Evolutionary conservation across 2,329 filamentous ascomycete genomes (phyloP), one percentile per base, ranked within the genome.

Genomic region (Colletotrichum eleusines): DNA sequence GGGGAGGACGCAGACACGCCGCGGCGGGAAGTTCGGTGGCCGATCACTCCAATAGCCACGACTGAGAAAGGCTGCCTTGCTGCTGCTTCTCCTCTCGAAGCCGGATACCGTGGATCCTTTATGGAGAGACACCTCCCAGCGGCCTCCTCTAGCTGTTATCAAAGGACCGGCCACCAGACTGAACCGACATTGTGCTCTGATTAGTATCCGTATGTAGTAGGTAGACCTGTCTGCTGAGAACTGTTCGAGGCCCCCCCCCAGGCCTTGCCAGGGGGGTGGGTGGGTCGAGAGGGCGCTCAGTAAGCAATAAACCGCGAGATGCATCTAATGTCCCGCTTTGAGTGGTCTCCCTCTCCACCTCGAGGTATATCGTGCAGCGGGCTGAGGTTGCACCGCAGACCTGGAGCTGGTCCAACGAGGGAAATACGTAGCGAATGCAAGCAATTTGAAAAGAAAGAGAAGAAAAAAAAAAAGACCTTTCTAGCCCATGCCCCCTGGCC

Each of bases 271-370:
- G 31, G 44, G n/a, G 44, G 31, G 48, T 62, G 38, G 48, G 38
- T 28, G 14, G 9, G 33, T 35, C n/a, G n/a, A n/a, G n/a, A n/a
- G n/a, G 54, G 46, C 57, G 57, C 64, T 67, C 64, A 67, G 64
- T 67, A 67, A 67, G 64, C 64, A 67, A 46, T 38, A 1, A n/a
- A 16, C n/a, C 23, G 60, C 33, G 48, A 63, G 23, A 31, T 54
- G 35, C 46, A 20, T 35, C 33, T 12, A 20, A 38, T n/a, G 48
- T 38, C 31, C 48, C 57, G 23, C 26, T 60, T 62, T 46, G 11
- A 38, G 28, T 46, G 57, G 64, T 31, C 18, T 38, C 20, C 9
- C 46, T n/a, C 23, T n/a, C 12, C 35, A 12, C 14, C 51, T 48
- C 28, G 28, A 12, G 26, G 44, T 14, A 31, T 44, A 16, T 20